Base-by-base conservation (phyloP, 2,329 filamentous ascomycete genomes). In the Lanzia echinophila region DNA sequence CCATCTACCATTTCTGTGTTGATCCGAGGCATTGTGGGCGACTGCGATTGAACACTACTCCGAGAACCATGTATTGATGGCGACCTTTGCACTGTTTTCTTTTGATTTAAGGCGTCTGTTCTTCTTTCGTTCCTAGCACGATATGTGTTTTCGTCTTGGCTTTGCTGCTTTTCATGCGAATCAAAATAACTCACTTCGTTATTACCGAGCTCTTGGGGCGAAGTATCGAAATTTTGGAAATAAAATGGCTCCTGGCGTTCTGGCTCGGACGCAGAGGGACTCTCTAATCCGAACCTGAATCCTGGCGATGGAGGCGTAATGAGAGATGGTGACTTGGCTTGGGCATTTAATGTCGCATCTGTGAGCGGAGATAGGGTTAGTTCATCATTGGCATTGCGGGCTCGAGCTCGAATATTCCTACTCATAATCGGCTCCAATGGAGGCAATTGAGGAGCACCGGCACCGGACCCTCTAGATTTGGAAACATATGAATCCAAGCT, bases 261-360 rank as follows among this genome's bases (percentile, higher is more conserved):
- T 32, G 24, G 20, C 13, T 19, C 33, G 19, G 33, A 17, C 17
- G 24, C 7, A 5, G 32, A 10, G 8, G 15, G 12, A n/a, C 47
- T 34, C 10, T 48, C 43, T n/a, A 47, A 42, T 7, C 36, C 50
- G 19, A 53, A 53, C 13, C 44, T 47, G 41, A 53, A 53, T 15
- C 50, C 50, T 15, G 42, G 50, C 24, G 50, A 53, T 28, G 50
- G 34, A 17, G 43, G 24, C 15, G 24, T 22, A 11, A 13, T 43
- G 15, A 6, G 28, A n/a, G 28, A 17, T 19, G 33, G 34, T 24
- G 50, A 11, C 33, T 31, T 42, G 8, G 42, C 19, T 19, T 52
- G 28, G 11, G 10, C 12, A 45, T 47, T 53, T 38, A 32, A 36
- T 10, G 17, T 33, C 12, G 43, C 36, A 6, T 47, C 34, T 4